Evolutionary conservation across 495 filamentous ascomycete species (phyloP).

Genomic region (Viridothelium virens): DNA sequence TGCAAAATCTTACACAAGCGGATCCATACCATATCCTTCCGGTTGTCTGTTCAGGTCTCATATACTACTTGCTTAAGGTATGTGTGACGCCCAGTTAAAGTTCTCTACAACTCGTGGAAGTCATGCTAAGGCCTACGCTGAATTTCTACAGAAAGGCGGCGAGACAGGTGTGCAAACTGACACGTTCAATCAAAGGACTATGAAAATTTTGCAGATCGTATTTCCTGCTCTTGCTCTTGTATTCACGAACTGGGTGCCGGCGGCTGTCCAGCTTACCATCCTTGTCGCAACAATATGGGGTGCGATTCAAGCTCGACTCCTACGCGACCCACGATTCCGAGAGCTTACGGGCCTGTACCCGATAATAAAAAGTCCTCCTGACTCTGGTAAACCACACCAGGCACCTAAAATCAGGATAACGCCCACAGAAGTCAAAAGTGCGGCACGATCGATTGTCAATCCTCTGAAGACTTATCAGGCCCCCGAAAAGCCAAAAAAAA

Average conservation of each 20-base stretch:
- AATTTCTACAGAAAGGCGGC: background rate
- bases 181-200: background rate
- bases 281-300: background rate
- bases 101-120: background rate
- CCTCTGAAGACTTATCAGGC: background rate
- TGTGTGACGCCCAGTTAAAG: background rate
- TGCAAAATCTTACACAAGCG: slow-evolving; percentile 64
- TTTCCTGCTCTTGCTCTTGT: background rate
- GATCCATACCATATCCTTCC: slow-evolving; percentile 79
- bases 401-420: background rate
- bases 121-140: background rate
- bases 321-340: background rate
- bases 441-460: background rate
- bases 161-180: background rate
- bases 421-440: background rate
- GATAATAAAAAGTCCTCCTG: background rate
- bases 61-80: background rate
- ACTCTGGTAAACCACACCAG: background rate
- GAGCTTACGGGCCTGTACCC: background rate
- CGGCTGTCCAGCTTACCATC: background rate
- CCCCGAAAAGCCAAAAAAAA: background rate
- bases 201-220: background rate
- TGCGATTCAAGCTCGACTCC: background rate
- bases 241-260: background rate
- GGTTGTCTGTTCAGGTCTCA: slow-evolving; percentile 15